phyloP scores from a whole-genome alignment of 2,329 filamentous ascomycete genomes.

The Cladosporium sphaerospermum region DNA sequence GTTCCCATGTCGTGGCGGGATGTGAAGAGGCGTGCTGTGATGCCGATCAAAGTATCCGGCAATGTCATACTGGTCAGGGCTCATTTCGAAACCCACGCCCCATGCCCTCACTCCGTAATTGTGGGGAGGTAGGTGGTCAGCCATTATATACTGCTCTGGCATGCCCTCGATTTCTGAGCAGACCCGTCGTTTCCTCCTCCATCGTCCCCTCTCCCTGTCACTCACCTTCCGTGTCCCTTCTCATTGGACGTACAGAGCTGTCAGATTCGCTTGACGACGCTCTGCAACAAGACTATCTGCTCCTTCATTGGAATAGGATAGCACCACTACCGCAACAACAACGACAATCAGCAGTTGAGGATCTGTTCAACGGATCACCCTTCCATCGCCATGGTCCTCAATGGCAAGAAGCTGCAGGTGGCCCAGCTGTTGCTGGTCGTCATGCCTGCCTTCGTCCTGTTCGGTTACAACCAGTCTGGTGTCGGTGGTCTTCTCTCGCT shows the following conservation, averaged over 20 bases:
- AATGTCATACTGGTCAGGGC: conserved; percentile 11
- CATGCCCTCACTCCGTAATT: conserved; percentile 12
- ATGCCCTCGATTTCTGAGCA: neutral
- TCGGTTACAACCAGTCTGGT: conserved; percentile 49
- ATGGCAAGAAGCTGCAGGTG: conserved; percentile 19
- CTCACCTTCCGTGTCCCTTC: neutral
- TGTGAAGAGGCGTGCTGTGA: conserved; percentile 9
- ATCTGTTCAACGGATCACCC: no score
- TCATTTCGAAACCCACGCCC: conserved; percentile 11
- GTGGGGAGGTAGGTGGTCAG: conserved; percentile 11
- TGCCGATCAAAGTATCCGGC: conserved; percentile 2
- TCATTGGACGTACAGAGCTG: neutral
- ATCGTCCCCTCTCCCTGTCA: neutral
- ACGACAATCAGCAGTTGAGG: neutral
- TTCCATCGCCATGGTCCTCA: conserved; percentile 13
- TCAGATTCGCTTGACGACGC: neutral
- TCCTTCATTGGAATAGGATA: conserved; percentile 9
- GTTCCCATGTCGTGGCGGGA: conserved; percentile 3
- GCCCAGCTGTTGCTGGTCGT: conserved; percentile 33
- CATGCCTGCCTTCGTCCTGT: conserved; percentile 41
- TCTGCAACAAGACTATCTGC: neutral
- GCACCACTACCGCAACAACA: neutral
- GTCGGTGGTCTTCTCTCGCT: conserved; percentile 44
- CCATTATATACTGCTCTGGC: conserved; percentile 7
- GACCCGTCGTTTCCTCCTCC: neutral